phyloP scores from a whole-genome alignment of 2,329 filamentous ascomycete genomes.

The Fusarium gaditjirri region DNA sequence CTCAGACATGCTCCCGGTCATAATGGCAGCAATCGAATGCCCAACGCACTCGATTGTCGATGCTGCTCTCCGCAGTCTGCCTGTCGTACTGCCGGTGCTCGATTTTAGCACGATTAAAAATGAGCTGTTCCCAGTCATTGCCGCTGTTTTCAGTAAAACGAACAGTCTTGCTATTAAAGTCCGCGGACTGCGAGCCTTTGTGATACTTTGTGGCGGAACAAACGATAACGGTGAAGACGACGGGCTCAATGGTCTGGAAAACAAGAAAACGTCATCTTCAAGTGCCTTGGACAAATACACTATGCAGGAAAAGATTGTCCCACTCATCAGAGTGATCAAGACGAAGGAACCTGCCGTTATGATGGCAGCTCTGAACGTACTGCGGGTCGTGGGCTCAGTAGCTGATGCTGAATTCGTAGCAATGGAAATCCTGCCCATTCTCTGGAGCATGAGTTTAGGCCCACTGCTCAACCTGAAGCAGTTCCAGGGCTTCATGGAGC shows the following conservation, averaged over 20 bases:
- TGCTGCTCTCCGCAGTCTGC: slow-evolving; percentile 80
- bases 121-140: slow-evolving; percentile 93
- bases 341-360: slow-evolving; percentile 98
- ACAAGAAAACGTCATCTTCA: slow-evolving; percentile 72
- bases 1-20: slow-evolving; percentile 85
- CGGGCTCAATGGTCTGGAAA: slow-evolving; percentile 79
- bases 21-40: slow-evolving; percentile 86
- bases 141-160: slow-evolving; percentile 89
- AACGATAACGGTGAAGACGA: slow-evolving; percentile 64
- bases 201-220: slow-evolving; percentile 85
- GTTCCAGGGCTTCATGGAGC: slow-evolving; percentile 88
- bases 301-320: slow-evolving; percentile 96
- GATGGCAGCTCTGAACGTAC: slow-evolving; percentile 88
- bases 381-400: slow-evolving; percentile 82
- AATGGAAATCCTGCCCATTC: slow-evolving; percentile 85
- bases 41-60: slow-evolving; percentile 91
- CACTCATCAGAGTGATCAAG: slow-evolving; percentile 90
- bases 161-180: slow-evolving; percentile 96
- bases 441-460: slow-evolving; percentile 93
- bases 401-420: slow-evolving; percentile 93
- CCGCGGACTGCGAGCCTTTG: slow-evolving; percentile 88
- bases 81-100: slow-evolving; percentile 83
- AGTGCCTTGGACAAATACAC: slow-evolving; percentile 96
- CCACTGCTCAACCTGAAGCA: slow-evolving; percentile 88
- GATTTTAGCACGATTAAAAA: slow-evolving; percentile 98